Percentiles rank a stretch among this genome's conserved stretches.
These are phyloP conservation scores for Pelargonium citronellum DNA, from an alignment of 441 rosid genomes.

Conservation along the genomic window DNA sequence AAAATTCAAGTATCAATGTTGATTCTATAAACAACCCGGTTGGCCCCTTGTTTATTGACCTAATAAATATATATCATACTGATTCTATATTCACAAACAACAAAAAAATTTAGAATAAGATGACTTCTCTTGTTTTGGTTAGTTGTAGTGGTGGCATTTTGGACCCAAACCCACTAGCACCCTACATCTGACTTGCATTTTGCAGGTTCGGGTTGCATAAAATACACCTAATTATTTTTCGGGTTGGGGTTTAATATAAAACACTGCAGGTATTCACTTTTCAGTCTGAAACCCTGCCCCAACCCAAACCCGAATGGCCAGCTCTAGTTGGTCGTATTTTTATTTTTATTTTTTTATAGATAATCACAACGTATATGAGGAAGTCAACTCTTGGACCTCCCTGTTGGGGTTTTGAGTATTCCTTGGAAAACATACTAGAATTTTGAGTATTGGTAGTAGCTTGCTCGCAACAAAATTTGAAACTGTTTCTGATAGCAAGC, in stretches of 20 bases:
- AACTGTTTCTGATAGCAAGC: background rate
- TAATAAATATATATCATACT: too few species aligned
- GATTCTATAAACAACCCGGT: background rate
- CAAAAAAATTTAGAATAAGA: background rate
- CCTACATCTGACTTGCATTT: too few species aligned
- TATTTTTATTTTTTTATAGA: background rate
- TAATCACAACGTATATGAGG: background rate
- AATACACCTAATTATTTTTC: too few species aligned
- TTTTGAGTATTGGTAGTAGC: background rate
- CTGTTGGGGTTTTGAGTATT: background rate
- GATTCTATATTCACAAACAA: background rate
- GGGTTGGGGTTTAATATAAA: too few species aligned
- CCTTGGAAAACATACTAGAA: background rate
- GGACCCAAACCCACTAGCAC: too few species aligned
- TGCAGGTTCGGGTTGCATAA: too few species aligned
- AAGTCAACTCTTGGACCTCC: background rate
- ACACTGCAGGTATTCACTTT: too few species aligned
- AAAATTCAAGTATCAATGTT: conserved; percentile 1
- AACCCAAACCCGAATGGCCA: too few species aligned
- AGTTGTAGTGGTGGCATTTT: background rate
- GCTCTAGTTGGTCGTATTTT: background rate
- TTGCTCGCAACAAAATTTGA: background rate
- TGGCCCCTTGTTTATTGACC: too few species aligned
- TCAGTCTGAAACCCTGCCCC: too few species aligned
- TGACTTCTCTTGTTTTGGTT: background rate